Percentiles rank a stretch among this genome's conserved stretches.
Evolutionary conservation across 495 filamentous ascomycete species (phyloP).

Genomic region (Penicillium bovifimosum): DNA sequence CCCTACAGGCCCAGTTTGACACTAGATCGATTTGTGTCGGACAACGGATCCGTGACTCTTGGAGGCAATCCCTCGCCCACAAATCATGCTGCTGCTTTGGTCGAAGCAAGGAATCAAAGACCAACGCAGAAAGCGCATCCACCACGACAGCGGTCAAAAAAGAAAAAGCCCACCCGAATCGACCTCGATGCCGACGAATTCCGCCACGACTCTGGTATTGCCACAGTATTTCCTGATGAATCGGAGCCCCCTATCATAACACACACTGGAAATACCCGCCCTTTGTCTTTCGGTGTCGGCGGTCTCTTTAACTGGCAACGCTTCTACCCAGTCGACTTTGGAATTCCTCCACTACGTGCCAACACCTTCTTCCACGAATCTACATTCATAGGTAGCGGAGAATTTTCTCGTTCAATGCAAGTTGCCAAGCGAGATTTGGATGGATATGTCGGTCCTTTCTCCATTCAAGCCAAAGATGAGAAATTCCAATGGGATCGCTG

Average conservation of each 20-base stretch:
- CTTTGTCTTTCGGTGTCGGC: constrained; percentile 8
- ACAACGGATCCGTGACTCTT: constrained; percentile 8
- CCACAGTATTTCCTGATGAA: constrained; percentile 12
- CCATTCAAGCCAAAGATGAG: constrained; percentile 45
- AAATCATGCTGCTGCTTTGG: background rate
- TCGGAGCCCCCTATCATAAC: constrained; percentile 5
- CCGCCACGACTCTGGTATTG: constrained; percentile 12
- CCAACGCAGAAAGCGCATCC: background rate
- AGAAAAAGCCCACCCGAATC: constrained; percentile 46
- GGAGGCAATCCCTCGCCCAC: background rate
- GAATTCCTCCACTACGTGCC: constrained; percentile 56
- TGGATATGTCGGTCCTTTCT: constrained; percentile 21
- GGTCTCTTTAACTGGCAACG: constrained; percentile 48
- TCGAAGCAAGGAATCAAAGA: background rate
- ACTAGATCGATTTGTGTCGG: constrained; percentile 37
- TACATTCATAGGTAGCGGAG: constrained; percentile 72
- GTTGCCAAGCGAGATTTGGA: constrained; percentile 29
- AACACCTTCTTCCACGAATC: constrained; percentile 72
- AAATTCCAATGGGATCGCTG: constrained; percentile 60
- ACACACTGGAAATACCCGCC: background rate
- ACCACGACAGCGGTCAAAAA: constrained; percentile 38
- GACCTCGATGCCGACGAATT: constrained; percentile 35
- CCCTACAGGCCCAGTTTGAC: constrained; percentile 22
- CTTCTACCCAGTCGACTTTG: constrained; percentile 71
- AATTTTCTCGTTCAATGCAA: constrained; percentile 50